Conservation (phyloP, 257 asterid genomes). For the Marsdenia floribunda region DNA sequence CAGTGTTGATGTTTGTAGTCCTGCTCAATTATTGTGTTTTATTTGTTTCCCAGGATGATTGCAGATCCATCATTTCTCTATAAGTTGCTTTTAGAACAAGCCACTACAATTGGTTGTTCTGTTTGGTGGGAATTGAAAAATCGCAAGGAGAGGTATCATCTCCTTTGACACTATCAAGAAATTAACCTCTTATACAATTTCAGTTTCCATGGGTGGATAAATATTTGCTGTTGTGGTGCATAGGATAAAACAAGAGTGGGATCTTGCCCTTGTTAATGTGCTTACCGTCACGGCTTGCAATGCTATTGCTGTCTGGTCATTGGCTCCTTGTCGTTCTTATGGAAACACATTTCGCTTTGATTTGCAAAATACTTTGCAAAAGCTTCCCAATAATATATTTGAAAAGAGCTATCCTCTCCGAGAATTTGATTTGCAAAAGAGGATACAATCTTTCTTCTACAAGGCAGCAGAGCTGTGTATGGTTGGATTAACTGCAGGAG, state of each 20-base stretch:
- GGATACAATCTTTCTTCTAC: constrained; percentile 77
- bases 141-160: constrained; percentile 88
- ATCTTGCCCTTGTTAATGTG: constrained; percentile 92
- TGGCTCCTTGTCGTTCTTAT: constrained; percentile 97
- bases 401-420: constrained; percentile 85
- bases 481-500: constrained; percentile 92
- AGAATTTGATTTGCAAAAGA: constrained; percentile 85
- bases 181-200: neutral
- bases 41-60: constrained; percentile 65
- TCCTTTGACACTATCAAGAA: neutral
- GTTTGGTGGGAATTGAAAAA: constrained; percentile 89
- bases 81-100: constrained; percentile 88
- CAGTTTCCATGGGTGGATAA: constrained; percentile 12
- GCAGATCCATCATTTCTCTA: constrained; percentile 92
- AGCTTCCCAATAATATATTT: constrained; percentile 92
- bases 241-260: constrained; percentile 98
- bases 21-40: constrained; percentile 10
- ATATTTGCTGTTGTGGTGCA: constrained; percentile 19
- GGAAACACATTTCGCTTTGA: constrained; percentile 92
- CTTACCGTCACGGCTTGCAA: constrained; percentile 90
- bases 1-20: neutral
- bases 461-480: constrained; percentile 91
- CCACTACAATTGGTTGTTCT: constrained; percentile 85
- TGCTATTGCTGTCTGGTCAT: constrained; percentile 85
- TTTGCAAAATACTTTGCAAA: constrained; percentile 92